phyloP scores from a whole-genome alignment of 768 basidiomycete genomes.

The Macrolepiota albuminosa region DNA sequence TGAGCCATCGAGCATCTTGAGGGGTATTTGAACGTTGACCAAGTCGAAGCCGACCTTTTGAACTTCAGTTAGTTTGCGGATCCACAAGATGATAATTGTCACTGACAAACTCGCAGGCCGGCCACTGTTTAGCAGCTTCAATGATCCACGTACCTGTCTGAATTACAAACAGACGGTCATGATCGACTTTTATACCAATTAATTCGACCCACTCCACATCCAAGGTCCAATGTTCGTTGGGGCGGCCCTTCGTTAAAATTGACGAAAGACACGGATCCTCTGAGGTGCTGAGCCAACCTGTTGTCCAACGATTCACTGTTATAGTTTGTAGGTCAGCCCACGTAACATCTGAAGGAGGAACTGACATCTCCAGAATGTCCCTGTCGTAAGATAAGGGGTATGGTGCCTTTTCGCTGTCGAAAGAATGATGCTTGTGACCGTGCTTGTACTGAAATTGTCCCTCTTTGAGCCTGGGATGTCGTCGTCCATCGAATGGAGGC shows the following conservation, averaged over 20 bases:
- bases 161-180: neutral
- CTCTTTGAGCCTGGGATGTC: conserved; percentile 43
- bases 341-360: neutral
- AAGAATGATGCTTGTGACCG: conserved; percentile 62
- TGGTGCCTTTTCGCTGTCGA: conserved; percentile 71
- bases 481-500: conserved; percentile 30
- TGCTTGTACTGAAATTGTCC: conserved; percentile 53
- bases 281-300: conserved; percentile 41
- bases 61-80: neutral
- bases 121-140: conserved; percentile 71
- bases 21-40: conserved; percentile 67
- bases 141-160: conserved; percentile 70
- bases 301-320: conserved; percentile 53
- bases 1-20: conserved; percentile 42
- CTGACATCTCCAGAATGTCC: conserved; percentile 60
- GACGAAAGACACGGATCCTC: conserved; percentile 55
- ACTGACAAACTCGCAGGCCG: conserved; percentile 55
- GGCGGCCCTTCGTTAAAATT: conserved; percentile 50
- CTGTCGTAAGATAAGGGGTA: conserved; percentile 74
- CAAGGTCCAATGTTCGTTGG: conserved; percentile 57
- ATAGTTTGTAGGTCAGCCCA: neutral
- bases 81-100: neutral
- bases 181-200: neutral
- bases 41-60: conserved; percentile 74
- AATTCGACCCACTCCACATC: conserved; percentile 58